These are phyloP conservation scores for Lenwebbia sp. DNA, from an alignment of 345 rosid species.

Conservation along the genomic window DNA sequence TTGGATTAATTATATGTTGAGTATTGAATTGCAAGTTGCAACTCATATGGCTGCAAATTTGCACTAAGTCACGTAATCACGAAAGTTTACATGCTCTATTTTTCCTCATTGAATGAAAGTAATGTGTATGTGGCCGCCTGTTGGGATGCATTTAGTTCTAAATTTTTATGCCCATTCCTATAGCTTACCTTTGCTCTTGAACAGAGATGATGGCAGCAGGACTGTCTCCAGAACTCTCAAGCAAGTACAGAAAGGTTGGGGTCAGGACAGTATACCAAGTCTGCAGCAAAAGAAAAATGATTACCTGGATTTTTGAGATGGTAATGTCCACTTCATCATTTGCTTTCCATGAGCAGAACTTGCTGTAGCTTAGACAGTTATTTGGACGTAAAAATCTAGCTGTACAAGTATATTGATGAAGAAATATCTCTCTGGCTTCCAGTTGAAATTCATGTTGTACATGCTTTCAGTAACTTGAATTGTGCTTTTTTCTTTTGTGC, in stretches of 20 bases:
- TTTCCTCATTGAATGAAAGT: neutral
- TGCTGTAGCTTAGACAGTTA: neutral
- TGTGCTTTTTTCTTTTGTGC: neutral
- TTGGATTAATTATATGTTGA: neutral
- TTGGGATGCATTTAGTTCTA: neutral
- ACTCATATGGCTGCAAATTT: neutral
- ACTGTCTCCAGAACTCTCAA: constrained; percentile 62
- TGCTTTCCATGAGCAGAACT: neutral
- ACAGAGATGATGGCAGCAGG: constrained; percentile 96
- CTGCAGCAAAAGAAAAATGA: constrained; percentile 42
- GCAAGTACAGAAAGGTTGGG: constrained; percentile 75
- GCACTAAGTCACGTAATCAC: neutral
- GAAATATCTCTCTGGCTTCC: neutral
- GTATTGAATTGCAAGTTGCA: neutral
- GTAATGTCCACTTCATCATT: constrained; percentile 1
- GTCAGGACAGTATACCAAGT: constrained; percentile 50
- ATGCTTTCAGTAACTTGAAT: neutral
- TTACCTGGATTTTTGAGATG: constrained; percentile 43
- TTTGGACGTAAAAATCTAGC: neutral
- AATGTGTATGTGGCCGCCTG: neutral
- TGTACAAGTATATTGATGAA: neutral
- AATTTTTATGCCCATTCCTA: neutral
- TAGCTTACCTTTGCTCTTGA: constrained; percentile 3
- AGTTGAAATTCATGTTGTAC: neutral
- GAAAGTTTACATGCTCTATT: neutral